Conservation (phyloP, 106 monocot genomes). For the Gastrodia elata region DNA sequence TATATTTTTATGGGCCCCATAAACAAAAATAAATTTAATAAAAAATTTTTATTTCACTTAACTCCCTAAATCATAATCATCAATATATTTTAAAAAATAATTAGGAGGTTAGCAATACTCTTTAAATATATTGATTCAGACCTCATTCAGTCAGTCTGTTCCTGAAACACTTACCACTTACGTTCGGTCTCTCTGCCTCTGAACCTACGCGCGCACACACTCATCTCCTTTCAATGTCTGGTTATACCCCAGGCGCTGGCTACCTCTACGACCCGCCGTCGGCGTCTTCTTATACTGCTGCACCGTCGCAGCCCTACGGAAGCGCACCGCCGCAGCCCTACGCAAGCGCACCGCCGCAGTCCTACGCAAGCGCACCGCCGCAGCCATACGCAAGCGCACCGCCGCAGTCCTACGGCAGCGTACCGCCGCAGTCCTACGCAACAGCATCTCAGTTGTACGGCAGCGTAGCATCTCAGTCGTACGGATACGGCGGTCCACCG, state of each 20-base stretch:
- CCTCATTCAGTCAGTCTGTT: too few species aligned
- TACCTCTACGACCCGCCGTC: constrained; percentile 3
- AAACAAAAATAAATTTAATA: too few species aligned
- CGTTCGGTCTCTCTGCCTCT: neutral
- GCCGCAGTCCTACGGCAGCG: neutral
- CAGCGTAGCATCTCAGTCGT: neutral
- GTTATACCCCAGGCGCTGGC: constrained; percentile 3
- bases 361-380: neutral
- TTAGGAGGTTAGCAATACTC: too few species aligned
- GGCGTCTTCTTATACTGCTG: neutral
- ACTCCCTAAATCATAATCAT: too few species aligned
- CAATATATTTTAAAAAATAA: too few species aligned
- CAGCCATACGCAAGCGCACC: neutral
- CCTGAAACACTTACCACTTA: too few species aligned
- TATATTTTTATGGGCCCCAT: too few species aligned
- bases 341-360: neutral
- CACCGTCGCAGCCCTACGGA: neutral
- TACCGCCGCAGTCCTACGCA: neutral
- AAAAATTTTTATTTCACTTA: too few species aligned
- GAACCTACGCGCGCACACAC: neutral
- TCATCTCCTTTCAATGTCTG: neutral
- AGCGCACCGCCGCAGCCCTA: neutral
- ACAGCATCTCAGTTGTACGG: too few species aligned
- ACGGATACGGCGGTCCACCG: neutral
- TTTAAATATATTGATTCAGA: too few species aligned